phyloP scores from a whole-genome alignment of 1,284 basidiomycete species.

The Melampsora larici-populina region DNA sequence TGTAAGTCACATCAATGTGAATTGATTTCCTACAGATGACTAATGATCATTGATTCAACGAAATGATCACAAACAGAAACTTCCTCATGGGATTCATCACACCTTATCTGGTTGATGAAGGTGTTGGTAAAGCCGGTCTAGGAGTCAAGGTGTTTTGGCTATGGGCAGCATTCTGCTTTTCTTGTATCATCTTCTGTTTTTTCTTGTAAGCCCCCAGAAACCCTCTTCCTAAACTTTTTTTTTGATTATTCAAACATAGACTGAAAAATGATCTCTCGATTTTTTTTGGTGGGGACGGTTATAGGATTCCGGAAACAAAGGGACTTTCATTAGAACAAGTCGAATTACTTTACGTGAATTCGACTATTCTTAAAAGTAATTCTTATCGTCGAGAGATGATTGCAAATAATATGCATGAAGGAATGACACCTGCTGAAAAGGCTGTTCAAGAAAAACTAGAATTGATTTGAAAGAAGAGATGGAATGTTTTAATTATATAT shows the following conservation, averaged over 20 bases:
- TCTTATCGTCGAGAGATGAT: conserved; percentile 35
- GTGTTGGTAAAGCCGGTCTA: conserved; percentile 63
- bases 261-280: too few relatives aligned
- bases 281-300: too few relatives aligned
- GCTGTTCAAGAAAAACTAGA: conserved; percentile 39
- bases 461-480: neutral
- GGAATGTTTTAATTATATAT: too few relatives aligned
- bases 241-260: too few relatives aligned
- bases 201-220: conserved; percentile 34
- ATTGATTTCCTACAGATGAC: neutral
- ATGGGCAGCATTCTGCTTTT: conserved; percentile 50
- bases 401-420: conserved; percentile 37
- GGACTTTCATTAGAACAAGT: conserved; percentile 58
- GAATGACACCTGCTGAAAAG: conserved; percentile 39
- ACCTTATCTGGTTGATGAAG: conserved; percentile 70
- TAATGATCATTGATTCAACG: neutral
- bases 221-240: too few relatives aligned
- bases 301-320: conserved; percentile 59
- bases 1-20: conserved; percentile 12
- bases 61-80: conserved; percentile 48
- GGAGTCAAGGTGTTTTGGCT: conserved; percentile 74
- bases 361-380: conserved; percentile 36
- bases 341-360: conserved; percentile 41
- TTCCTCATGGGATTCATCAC: conserved; percentile 65
- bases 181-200: conserved; percentile 49